Percentiles rank a stretch among this genome's conserved stretches.
phyloP scores from a whole-genome alignment of 2,329 filamentous ascomycete genomes.

The Cadophora luteo-olivacea region DNA sequence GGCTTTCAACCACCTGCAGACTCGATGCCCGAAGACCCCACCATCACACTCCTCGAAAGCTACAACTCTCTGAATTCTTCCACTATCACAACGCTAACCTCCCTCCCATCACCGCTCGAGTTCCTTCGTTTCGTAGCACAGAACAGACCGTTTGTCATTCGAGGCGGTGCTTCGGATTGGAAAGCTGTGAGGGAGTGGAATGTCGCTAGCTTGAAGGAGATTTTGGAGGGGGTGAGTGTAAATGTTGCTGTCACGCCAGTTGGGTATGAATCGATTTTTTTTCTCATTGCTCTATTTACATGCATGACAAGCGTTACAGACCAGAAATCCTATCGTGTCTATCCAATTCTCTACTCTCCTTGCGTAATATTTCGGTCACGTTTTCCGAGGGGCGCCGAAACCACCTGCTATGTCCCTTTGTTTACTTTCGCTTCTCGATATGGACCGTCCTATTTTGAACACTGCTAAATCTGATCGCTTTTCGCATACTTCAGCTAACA shows the following conservation, averaged over 20 bases:
- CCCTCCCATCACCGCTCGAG: slow-evolving; percentile 75
- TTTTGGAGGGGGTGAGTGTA: slow-evolving; percentile 63
- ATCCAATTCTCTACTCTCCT: no score
- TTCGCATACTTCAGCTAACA: not conserved
- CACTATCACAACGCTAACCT: slow-evolving; percentile 63
- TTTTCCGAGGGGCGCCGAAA: not conserved
- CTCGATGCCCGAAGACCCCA: slow-evolving; percentile 46
- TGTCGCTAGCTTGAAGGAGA: slow-evolving; percentile 60
- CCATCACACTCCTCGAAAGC: slow-evolving; percentile 65
- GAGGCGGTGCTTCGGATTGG: slow-evolving; percentile 68
- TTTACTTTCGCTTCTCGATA: not conserved
- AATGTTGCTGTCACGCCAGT: slow-evolving; percentile 79
- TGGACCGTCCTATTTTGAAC: not conserved
- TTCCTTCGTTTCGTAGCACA: slow-evolving; percentile 79
- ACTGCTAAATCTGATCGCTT: no score
- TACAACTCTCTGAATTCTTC: slow-evolving; percentile 76
- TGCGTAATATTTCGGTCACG: not conserved
- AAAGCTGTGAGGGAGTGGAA: slow-evolving; percentile 68
- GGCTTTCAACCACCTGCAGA: not conserved
- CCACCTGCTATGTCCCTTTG: not conserved
- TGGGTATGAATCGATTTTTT: slow-evolving; percentile 33
- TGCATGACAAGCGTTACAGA: no score
- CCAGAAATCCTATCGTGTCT: no score
- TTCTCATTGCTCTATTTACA: not conserved
- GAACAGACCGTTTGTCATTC: slow-evolving; percentile 78